Conservation (phyloP, 73 alveolate genomes). For the Symbiodinium natans region DNA sequence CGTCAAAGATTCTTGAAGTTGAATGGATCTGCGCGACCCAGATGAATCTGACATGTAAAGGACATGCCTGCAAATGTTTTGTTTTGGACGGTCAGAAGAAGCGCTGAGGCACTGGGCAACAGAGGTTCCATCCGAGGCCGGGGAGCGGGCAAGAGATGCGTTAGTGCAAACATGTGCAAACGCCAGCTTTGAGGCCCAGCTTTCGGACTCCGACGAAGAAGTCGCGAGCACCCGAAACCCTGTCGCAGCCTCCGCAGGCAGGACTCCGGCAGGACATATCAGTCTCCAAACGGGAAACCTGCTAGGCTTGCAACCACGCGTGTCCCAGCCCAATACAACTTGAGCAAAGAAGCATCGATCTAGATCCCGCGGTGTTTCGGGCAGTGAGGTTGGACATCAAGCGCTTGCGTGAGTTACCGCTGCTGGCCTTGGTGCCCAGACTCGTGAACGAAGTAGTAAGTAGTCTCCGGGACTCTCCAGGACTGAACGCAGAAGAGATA, state of each 20-base stretch:
- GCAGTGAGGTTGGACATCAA: constrained; percentile 10
- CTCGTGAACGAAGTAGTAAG: neutral
- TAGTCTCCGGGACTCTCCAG: neutral
- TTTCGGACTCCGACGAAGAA: constrained; percentile 51
- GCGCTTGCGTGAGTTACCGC: constrained; percentile 47
- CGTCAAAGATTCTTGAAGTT: constrained; percentile 55
- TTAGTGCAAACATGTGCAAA: too few relatives aligned
- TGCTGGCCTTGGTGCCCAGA: constrained; percentile 27
- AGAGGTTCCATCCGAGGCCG: neutral
- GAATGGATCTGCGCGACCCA: constrained; percentile 43
- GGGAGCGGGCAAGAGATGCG: too few relatives aligned
- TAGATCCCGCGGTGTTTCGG: neutral
- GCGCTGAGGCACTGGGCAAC: neutral
- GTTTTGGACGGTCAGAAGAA: too few relatives aligned
- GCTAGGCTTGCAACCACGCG: neutral
- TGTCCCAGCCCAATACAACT: neutral
- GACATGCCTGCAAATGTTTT: neutral
- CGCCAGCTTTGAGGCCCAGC: neutral
- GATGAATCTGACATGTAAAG: neutral
- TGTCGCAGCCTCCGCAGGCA: neutral
- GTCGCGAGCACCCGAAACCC: neutral
- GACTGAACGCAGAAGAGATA: neutral
- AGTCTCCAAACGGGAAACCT: neutral
- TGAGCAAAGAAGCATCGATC: neutral
- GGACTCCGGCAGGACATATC: neutral